Evolutionary conservation across 129 eudicot genomes (phyloP), one percentile per base, ranked within the genome.

Genomic region (Arctium minus): DNA sequence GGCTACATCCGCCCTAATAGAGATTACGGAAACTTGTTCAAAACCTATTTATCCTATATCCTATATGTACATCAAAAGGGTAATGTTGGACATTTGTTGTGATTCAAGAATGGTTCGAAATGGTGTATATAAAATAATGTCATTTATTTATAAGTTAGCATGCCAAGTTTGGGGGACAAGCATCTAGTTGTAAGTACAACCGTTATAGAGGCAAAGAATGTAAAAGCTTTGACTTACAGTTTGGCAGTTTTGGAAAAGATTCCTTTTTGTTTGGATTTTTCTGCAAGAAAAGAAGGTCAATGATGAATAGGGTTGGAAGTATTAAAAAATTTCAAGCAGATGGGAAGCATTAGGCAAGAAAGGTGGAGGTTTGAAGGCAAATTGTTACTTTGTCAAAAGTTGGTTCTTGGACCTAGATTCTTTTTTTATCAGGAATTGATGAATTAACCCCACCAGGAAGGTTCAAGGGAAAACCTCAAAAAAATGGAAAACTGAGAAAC

Each of bases 291-390:
- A 77, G 74, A 83, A 85, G 87, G 86, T 86, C 88, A 86, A 84
- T 77, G 85, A 74, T 62, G 80, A 84, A 79, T 46, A 65, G 29
- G 64, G 65, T 78, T 80, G 77, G 82, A 53, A 72, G 60, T 80
- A 82, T n/a, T 86, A 53, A 80, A 70, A 74, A 86, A 70, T 40
- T 38, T 70, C 56, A 64, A 83, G 64, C 80, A 90, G 83, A 82
- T 85, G 89, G 94, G 97, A 75, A 89, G 90, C 94, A 92, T 78
- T 74, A 85, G 82, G 87, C 96, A 84, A 67, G 86, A 89, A 92
- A 86, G 88, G 87, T 85, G 92, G 93, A 89, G 87, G 71, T 77
- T 53, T 88, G 85, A 86, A 82, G 89, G 87, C 83, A 85, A 82
- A 76, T 60, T 80, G 82, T 74, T 85, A 73, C 86, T 82, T 88